Evolutionary conservation across 2,329 filamentous ascomycete species (phyloP), one percentile per base, ranked within the genome.

Genomic region (Anthostomella pinea): DNA sequence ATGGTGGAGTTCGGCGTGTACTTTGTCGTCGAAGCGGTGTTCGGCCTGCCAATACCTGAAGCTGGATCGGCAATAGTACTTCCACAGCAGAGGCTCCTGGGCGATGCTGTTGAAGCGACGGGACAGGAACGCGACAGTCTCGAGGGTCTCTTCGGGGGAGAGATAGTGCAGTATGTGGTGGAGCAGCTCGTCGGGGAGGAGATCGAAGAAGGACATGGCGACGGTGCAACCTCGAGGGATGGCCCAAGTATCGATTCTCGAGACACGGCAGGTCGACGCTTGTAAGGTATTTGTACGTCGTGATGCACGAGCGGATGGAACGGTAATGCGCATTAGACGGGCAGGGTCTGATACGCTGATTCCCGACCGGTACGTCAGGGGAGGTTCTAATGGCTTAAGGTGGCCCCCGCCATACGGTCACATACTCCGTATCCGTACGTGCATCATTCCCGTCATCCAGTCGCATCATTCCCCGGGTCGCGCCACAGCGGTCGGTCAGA

Each of bases 121-220:
- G 15, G 77, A 87, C 8, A 84, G 70, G 17, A 63, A 59, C 44
- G 77, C 69, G 23, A 81, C 52, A 38, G 54, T 61, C 10, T 48
- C 35, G 24, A 81, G 59, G 31, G 70, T 71, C 42, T 82, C 72
- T 38, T 70, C 69, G 48, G 73, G 83, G 55, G 63, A 78, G 57
- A 65, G 59, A 56, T 80, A 80, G 45, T 73, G 71, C 48, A 96
- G 73, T 48, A 97, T 85, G 35, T 82, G 75, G 57, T 87, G 80
- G 52, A 97, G 73, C 45, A 97, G 77, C 68, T 98, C 93, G 62
- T 91, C 85, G 25, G 90, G 90, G 22, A 93, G 69, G 35, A 58
- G 50, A 24, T 66, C 58, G 38, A 77, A 53, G 23, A 63, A 62
- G 8, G 56, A 30, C 59, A 62, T 63, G 33, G 17, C 29, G 28